Evolutionary conservation across 2,329 filamentous ascomycete species (phyloP).

Genomic region (Arthrobotrys sphaeroides): DNA sequence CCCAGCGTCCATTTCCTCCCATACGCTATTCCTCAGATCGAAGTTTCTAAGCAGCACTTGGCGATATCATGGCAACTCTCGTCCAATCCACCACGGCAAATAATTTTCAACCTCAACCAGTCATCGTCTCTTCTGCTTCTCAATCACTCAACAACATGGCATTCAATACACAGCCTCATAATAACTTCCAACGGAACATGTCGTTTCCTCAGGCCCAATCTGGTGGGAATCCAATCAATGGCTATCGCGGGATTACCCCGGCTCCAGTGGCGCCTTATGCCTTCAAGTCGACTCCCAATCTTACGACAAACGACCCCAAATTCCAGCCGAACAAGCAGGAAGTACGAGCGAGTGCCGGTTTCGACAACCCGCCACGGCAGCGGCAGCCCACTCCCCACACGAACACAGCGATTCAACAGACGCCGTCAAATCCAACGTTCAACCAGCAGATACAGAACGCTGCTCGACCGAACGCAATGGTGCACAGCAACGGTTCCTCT

Average conservation of each 20-base stretch:
- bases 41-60: neutral
- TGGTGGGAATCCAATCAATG: conserved; percentile 66
- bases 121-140: conserved; percentile 79
- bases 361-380: conserved; percentile 68
- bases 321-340: conserved; percentile 63
- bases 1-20: conserved; percentile 10
- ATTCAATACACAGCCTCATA: conserved; percentile 64
- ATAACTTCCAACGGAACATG: conserved; percentile 58
- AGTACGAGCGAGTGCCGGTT: conserved; percentile 61
- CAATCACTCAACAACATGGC: conserved; percentile 72
- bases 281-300: conserved; percentile 73
- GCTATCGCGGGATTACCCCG: conserved; percentile 65
- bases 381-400: conserved; percentile 59
- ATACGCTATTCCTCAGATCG: neutral
- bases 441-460: conserved; percentile 61
- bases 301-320: conserved; percentile 67
- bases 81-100: conserved; percentile 69
- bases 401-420: conserved; percentile 61
- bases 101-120: conserved; percentile 69
- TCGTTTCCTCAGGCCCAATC: conserved; percentile 65
- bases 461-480: conserved; percentile 59
- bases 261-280: conserved; percentile 78
- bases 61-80: conserved; percentile 76
- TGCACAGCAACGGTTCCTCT: conserved; percentile 20
- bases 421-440: conserved; percentile 62